Base-by-base conservation (phyloP, 495 filamentous ascomycete genomes). In the Neurospora sp. region DNA sequence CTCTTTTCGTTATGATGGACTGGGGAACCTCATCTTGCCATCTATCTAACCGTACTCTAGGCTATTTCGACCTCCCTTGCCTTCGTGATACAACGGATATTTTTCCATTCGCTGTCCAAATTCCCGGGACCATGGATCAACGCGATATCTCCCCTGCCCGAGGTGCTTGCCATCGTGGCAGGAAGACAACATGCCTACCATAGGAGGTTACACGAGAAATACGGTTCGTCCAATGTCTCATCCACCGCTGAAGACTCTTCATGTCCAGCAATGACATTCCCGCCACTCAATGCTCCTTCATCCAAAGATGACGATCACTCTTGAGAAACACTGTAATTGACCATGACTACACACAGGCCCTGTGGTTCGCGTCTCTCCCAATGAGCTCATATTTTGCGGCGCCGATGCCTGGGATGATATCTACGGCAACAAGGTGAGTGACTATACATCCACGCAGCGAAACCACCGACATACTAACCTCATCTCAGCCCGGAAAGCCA, bases 401-500 rank as follows among this genome's bases (percentile, higher is more conserved):
- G 71, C 74, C 31, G 59, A 71, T 12, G 87, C 85, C 1, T 79
- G 88, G 44, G 85, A 87, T 69, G 78, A 79, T 5, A 87, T 88
- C 72, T 88, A 89, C 72, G 83, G 84, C 18, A 76, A 80, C 77
- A 71, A 72, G 16, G 76, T 77, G 72, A 38, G 73, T 62, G 8
- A 7, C 71, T 79, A 81, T 83, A 23, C 74, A 78, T 10, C 31
- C 11, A 35, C 10, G 70, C 85, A 79, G 78, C 79, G 0, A 72
- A 79, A 69, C 84, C 85, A 74, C 86, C 84, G 74, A 73, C 66
- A 38, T 80, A 10, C 81, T 14, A 83, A 86, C 71, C 82, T 82
- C 4, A 75, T 38, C 6, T n/a, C 37, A 74, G 73, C 73, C 70
- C 71, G 72, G 76, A 72, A 77, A 80, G 71, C 76, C 79, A 31